These are phyloP conservation scores for Taphrina communis DNA, from an alignment of 1,139 yeast species.

Conservation along the genomic window DNA sequence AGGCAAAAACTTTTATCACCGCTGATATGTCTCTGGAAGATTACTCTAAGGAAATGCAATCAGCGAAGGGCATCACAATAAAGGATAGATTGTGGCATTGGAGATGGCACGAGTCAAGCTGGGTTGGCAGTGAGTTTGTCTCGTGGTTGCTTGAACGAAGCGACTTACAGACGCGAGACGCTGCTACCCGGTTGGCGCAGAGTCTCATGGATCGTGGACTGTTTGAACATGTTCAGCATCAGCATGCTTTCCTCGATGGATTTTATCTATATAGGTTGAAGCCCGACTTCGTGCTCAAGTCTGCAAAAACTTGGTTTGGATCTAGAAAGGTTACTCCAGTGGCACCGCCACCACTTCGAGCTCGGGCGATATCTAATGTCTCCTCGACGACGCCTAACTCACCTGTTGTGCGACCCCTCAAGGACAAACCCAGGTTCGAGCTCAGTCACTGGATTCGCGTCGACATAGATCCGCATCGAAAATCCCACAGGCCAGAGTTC, in stretches of 20 bases:
- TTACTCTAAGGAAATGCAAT: slow-evolving; percentile 70
- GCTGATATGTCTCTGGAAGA: slow-evolving; percentile 53
- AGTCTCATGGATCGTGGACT: slow-evolving; percentile 71
- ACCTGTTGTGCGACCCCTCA: slow-evolving; percentile 9
- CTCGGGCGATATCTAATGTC: slow-evolving; percentile 31
- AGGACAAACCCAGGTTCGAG: slow-evolving; percentile 26
- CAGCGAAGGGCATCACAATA: slow-evolving; percentile 62
- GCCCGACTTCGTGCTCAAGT: slow-evolving; percentile 58
- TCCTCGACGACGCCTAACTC: slow-evolving; percentile 20
- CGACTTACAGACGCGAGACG: slow-evolving; percentile 80
- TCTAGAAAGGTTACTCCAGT: slow-evolving; percentile 41
- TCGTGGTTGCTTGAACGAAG: slow-evolving; percentile 80
- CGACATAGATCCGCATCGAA: slow-evolving; percentile 75
- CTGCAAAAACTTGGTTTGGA: slow-evolving; percentile 42
- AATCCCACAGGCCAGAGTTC: slow-evolving; percentile 78
- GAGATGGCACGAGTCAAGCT: slow-evolving; percentile 75
- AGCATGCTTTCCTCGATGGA: slow-evolving; percentile 88
- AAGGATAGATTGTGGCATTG: slow-evolving; percentile 92
- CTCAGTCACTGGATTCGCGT: slow-evolving; percentile 65
- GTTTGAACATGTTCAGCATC: slow-evolving; percentile 77
- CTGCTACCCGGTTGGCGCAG: slow-evolving; percentile 82
- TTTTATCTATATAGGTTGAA: slow-evolving; percentile 83
- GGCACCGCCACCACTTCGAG: slow-evolving; percentile 11
- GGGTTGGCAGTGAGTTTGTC: slow-evolving; percentile 83
- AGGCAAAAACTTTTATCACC: slow-evolving; percentile 46